Conservation (phyloP, 2,329 filamentous ascomycete genomes). For the Colletotrichum sp. region DNA sequence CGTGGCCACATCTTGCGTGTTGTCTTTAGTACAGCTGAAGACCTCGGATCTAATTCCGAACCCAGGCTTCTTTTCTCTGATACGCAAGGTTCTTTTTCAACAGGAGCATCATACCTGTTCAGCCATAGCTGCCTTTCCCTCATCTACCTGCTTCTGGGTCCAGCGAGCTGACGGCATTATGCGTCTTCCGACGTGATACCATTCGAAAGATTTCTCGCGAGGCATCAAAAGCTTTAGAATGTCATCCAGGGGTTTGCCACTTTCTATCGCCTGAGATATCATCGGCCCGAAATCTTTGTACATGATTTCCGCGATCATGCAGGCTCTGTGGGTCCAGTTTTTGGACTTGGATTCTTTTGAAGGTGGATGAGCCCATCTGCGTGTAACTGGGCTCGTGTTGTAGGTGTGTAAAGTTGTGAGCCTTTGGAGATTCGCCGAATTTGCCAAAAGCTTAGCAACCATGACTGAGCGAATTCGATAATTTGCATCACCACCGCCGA, state of each 20-base stretch:
- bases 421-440: not conserved
- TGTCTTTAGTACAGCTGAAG: not conserved
- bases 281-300: not conserved
- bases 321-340: not conserved
- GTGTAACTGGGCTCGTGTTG: fast-evolving
- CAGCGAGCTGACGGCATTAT: not conserved
- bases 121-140: not conserved
- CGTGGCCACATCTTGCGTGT: not conserved
- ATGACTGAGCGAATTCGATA: not conserved
- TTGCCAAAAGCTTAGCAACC: not conserved
- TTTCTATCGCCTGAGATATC: not conserved
- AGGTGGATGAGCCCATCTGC: not conserved
- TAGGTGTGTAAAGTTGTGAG: not conserved
- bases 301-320: not conserved
- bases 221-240: not conserved
- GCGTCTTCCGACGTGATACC: not conserved
- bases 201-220: not conserved
- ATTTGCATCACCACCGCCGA: not conserved
- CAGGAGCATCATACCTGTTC: not conserved
- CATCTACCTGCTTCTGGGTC: not conserved
- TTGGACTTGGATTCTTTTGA: not conserved
- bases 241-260: not conserved
- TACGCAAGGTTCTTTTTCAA: not conserved
- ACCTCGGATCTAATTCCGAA: not conserved
- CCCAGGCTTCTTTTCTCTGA: not conserved